Evolutionary conservation across 257 asterid genomes (phyloP).

Genomic region (Solanum rostratum): DNA sequence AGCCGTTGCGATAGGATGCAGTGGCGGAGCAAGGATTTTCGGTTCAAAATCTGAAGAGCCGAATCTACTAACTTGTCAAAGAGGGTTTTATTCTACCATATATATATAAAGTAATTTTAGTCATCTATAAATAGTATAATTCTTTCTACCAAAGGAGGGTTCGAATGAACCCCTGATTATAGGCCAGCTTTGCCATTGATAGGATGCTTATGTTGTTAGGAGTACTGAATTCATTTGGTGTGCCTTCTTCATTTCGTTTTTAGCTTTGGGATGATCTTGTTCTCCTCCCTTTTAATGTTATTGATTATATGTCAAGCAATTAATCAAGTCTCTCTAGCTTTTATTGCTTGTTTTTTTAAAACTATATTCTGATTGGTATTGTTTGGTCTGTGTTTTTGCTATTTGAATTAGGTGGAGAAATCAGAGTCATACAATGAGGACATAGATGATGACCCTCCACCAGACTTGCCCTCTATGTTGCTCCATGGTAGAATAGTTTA

Average conservation of each 20-base stretch:
- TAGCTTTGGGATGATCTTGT: not conserved
- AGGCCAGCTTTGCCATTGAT: too few species aligned
- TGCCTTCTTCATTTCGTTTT: not conserved
- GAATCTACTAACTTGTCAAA: too few species aligned
- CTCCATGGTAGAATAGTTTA: slow-evolving; percentile 74
- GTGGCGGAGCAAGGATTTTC: too few species aligned
- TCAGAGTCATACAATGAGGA: slow-evolving; percentile 65
- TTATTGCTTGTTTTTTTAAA: not conserved
- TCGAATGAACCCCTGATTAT: too few species aligned
- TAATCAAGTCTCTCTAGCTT: not conserved
- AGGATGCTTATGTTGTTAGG: not conserved
- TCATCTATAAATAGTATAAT: too few species aligned
- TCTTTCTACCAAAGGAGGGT: too few species aligned
- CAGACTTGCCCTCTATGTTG: slow-evolving; percentile 78
- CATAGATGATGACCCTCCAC: slow-evolving; percentile 73
- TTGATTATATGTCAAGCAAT: not conserved
- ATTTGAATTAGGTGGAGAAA: slow-evolving; percentile 59
- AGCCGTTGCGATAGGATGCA: too few species aligned
- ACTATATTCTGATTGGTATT: not conserved
- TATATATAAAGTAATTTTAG: too few species aligned
- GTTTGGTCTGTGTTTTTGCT: slow-evolving; percentile 5
- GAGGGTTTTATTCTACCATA: too few species aligned
- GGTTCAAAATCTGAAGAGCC: too few species aligned
- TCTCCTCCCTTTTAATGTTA: not conserved
- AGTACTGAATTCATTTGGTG: not conserved